Evolutionary conservation across 371 early-diverging fungal genomes (phyloP).

Genomic region (Smittium culicis): DNA sequence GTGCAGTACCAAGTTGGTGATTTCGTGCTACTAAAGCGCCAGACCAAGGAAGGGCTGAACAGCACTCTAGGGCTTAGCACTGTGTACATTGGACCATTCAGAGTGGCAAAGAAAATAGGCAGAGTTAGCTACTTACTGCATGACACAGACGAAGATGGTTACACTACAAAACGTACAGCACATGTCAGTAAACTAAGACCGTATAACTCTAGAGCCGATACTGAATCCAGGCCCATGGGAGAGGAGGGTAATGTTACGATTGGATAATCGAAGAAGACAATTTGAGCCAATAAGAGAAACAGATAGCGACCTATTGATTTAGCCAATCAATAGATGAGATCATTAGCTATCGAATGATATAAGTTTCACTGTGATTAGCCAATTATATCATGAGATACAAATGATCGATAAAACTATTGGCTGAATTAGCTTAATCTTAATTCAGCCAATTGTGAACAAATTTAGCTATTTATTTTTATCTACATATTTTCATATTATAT

Average conservation of each 20-base stretch:
- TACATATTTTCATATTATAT: neutral
- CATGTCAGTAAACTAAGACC: neutral
- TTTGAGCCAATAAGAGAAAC: neutral
- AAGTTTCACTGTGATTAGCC: neutral
- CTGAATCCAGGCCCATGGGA: neutral
- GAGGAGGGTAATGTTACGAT: neutral
- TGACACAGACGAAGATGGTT: neutral
- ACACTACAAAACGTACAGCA: neutral
- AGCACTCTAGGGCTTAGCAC: neutral
- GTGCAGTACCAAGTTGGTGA: neutral
- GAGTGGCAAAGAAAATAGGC: neutral
- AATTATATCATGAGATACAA: neutral
- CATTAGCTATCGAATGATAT: neutral
- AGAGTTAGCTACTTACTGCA: neutral
- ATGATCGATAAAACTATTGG: neutral
- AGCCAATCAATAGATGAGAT: neutral
- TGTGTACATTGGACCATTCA: neutral
- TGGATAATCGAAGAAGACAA: neutral
- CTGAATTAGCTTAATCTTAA: conserved; percentile 1
- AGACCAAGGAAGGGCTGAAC: neutral
- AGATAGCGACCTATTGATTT: neutral
- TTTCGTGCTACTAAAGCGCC: neutral
- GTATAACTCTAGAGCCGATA: neutral
- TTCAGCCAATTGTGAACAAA: conserved; percentile 1
- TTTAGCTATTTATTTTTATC: neutral